These are phyloP conservation scores for Cardiospermum halicacabum DNA, from an alignment of 345 rosid genomes.

Conservation along the genomic window DNA sequence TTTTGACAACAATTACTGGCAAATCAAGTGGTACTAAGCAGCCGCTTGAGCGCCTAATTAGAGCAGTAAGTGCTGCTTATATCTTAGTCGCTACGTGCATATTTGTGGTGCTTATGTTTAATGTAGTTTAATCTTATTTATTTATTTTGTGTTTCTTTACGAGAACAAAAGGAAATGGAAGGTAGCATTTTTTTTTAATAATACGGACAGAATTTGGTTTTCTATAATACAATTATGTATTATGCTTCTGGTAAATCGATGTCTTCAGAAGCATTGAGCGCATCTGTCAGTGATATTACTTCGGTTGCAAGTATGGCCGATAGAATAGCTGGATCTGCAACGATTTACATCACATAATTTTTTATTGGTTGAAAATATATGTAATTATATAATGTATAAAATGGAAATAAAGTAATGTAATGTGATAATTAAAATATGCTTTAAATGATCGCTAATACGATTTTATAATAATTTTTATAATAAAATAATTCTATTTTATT, in stretches of 20 bases:
- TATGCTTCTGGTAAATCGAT: constrained; percentile 66
- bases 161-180: background rate
- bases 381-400: too few species aligned
- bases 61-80: constrained; percentile 54
- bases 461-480: too few species aligned
- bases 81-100: background rate
- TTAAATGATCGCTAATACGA: too few species aligned
- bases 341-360: too few species aligned
- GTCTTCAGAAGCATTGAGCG: constrained; percentile 61
- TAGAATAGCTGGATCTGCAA: constrained; percentile 89
- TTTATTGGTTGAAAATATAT: too few species aligned
- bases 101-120: background rate
- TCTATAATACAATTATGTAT: constrained; percentile 3
- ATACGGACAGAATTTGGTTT: background rate
- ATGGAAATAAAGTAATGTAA: too few species aligned
- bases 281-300: constrained; percentile 78
- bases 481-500: too few species aligned
- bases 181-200: background rate
- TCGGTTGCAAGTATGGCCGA: constrained; percentile 91
- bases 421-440: too few species aligned
- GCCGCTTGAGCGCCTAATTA: constrained; percentile 83
- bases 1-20: constrained; percentile 45
- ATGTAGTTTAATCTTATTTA: background rate
- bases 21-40: constrained; percentile 60
- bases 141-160: background rate